Base-by-base conservation (phyloP, 192 early-diverging fungal species). In the Umbelopsis sp. region DNA sequence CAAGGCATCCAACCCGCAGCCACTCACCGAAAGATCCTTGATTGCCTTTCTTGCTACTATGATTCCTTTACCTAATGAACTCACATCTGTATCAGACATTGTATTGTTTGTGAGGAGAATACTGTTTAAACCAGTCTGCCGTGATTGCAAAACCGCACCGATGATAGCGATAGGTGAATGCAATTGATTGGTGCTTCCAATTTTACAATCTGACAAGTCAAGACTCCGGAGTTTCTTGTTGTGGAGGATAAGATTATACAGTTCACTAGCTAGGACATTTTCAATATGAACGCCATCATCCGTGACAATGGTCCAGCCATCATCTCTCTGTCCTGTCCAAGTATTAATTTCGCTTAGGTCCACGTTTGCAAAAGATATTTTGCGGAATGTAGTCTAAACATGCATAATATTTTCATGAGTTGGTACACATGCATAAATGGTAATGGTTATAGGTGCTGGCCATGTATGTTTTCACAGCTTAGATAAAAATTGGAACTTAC, bases 211-310 rank as follows among this genome's bases (percentile, higher is more conserved):
- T 1, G 50, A 45, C 29, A 79, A 26, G 36, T 75, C 67, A 5
- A 79, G 36, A 32, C 21, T 11, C 31, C 69, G 16, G 34, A 71
- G 36, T 26, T 74, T 53, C 59, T 71, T 79, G 65, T 70, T 74
- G 72, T 25, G 38, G 26, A 52, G 6, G 25, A 74, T 51, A 12
- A 78, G 25, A 1, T 50, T 36, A 29, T 71, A 71, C 0, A 77
- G 41, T 45, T 77, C 76, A 49, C 50, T 72, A 16, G 65, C 45
- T 2, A 77, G 65, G 4, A 72, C 54, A 45, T 77, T 72, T n/a
- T 24, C 38, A 4, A 54, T 34, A 31, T 54, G 31, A 22, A 49
- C 10, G n/a, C 50, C 49, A 10, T 59, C 32, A 12, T 45, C 21
- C 22, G 22, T 41, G 10, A 25, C 20, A 11, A 34, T 45, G 12